A percentile compares a stretch with the other conserved stretches of the same genome.
Evolutionary conservation across 2,329 filamentous ascomycete species (phyloP).

Genomic region (Eurotiales sp.): DNA sequence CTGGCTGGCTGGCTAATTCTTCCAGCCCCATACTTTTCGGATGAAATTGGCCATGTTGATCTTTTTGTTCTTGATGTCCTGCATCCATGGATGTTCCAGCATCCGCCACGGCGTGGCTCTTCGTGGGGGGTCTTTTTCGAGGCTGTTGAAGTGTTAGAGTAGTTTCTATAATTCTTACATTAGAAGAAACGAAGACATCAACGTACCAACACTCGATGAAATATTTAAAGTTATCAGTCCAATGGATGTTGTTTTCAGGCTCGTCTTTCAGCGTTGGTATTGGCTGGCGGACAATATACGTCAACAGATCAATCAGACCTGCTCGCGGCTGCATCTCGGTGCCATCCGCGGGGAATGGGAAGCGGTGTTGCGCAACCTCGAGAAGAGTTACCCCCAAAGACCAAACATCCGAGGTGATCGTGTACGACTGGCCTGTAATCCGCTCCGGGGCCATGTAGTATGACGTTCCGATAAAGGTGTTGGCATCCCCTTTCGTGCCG

Average conservation of each 20-base stretch:
- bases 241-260: slow-evolving; percentile 80
- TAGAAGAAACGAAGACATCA: background rate
- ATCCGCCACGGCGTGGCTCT: slow-evolving; percentile 96
- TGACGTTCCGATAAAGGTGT: slow-evolving; percentile 97
- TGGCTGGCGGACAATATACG: slow-evolving; percentile 93
- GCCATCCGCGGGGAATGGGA: slow-evolving; percentile 95
- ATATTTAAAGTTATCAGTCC: slow-evolving; percentile 98
- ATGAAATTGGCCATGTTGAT: slow-evolving; percentile 97
- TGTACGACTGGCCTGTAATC: slow-evolving; percentile 96
- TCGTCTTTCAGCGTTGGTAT: slow-evolving; percentile 97
- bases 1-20: slow-evolving; percentile 51
- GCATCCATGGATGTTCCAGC: slow-evolving; percentile 98
- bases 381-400: slow-evolving; percentile 92
- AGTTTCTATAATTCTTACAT: background rate
- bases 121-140: slow-evolving; percentile 86
- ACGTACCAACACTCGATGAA: slow-evolving; percentile 99
- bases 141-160: slow-evolving; percentile 48
- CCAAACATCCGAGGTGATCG: slow-evolving; percentile 98
- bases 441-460: slow-evolving; percentile 99
- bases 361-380: slow-evolving; percentile 98
- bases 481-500: slow-evolving; percentile 95
- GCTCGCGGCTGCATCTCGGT: slow-evolving; percentile 92
- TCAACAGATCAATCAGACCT: slow-evolving; percentile 89
- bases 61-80: slow-evolving; percentile 90
- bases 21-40: slow-evolving; percentile 95